Evolutionary conservation across 495 filamentous ascomycete species (phyloP), one percentile per base, ranked within the genome.

Genomic region (Aspergillus heteromorphus): DNA sequence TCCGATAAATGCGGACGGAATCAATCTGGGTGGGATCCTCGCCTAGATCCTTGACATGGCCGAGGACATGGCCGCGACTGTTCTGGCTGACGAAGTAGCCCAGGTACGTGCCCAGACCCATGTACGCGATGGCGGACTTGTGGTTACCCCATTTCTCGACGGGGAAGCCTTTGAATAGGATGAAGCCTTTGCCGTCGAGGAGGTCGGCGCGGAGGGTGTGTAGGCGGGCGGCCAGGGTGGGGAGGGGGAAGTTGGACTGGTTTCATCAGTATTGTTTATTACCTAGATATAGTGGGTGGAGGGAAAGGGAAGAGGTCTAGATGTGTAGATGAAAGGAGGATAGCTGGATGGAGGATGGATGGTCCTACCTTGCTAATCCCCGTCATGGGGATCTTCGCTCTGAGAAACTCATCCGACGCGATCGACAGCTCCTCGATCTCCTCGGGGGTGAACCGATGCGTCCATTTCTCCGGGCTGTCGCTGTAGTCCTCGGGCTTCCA

Each of bases 41-140:
- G 36, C 89, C 87, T 3, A 95, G 77, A 70, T 95, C 88, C 70
- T 95, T 91, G 65, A 95, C 91, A 67, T 96, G 91, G 2, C 91
- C 91, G 9, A 96, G 77, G 13, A 95, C 87, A 67, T 95, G 91
- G n/a, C 91, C 91, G 40, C 81, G 81, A 7, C 83, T 82, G 72
- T 96, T 96, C 64, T 96, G 91, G 36, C 83, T 87, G 34, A 91
- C 79, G 53, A 91, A 89, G 70, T 95, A 91, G 31, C 91, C 91
- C 4, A 96, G 76, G 62, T 92, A 83, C 2, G 87, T 86, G n/a
- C 90, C 89, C 1, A 96, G 74, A 29, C 91, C 91, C 86, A 96
- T 91, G 71, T 95, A 95, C 18, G 88, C 90, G 23, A 87, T 83
- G 19, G 91, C 90, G 11, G 83, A 87, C 71, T 93, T 96, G 56